Conservation (phyloP, 345 rosid species). For the Kandelia obovata region DNA sequence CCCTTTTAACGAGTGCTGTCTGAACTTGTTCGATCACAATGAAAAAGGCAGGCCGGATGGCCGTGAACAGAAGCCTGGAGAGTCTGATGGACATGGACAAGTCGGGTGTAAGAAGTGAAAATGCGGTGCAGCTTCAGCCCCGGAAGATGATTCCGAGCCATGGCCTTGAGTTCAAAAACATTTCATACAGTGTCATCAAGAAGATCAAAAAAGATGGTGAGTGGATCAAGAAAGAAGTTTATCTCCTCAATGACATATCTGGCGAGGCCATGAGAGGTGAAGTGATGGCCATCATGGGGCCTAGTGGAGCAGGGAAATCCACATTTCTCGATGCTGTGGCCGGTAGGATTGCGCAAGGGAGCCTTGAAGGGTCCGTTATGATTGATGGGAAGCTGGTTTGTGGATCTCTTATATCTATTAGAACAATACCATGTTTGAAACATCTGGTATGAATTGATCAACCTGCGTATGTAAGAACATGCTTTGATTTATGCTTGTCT, state of each 20-base stretch:
- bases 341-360: slow-evolving; percentile 62
- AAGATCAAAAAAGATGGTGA: slow-evolving; percentile 55
- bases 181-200: slow-evolving; percentile 55
- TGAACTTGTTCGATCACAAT: neutral
- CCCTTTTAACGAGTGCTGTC: neutral
- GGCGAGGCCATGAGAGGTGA: slow-evolving; percentile 74
- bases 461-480: neutral
- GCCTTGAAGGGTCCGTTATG: slow-evolving; percentile 72
- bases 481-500: neutral
- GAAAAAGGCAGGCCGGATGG: slow-evolving; percentile 17
- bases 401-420: neutral
- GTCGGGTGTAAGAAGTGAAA: slow-evolving; percentile 4
- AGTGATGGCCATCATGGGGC: slow-evolving; percentile 74
- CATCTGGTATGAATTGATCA: neutral
- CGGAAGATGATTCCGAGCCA: slow-evolving; percentile 40
- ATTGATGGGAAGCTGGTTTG: slow-evolving; percentile 62
- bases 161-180: slow-evolving; percentile 53
- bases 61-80: slow-evolving; percentile 40
- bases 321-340: slow-evolving; percentile 88
- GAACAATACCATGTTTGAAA: neutral
- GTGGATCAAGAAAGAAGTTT: slow-evolving; percentile 49
- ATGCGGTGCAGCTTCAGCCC: neutral
- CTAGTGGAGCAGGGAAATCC: slow-evolving; percentile 90
- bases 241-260: slow-evolving; percentile 64
- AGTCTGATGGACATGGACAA: slow-evolving; percentile 45